These are phyloP conservation scores for Cucumis variabilis DNA, from an alignment of 331 rosid genomes.

Conservation along the genomic window DNA sequence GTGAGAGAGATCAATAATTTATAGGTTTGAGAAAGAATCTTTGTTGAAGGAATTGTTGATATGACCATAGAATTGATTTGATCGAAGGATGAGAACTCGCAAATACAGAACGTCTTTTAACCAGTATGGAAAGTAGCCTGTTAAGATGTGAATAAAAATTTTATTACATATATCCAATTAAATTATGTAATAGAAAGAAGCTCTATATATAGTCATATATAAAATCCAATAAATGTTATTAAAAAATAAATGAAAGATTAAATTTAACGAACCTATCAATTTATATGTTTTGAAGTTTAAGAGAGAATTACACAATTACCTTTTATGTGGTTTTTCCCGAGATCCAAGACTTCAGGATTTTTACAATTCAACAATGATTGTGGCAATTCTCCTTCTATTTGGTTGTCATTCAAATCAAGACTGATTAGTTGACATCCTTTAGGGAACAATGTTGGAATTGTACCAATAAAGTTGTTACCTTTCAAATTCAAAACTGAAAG, in stretches of 20 bases:
- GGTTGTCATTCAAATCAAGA: slow-evolving; percentile 74
- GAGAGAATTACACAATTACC: not conserved
- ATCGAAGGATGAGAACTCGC: slow-evolving; percentile 1
- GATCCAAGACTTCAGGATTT: slow-evolving; percentile 53
- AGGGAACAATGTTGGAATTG: slow-evolving; percentile 65
- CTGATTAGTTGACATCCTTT: slow-evolving; percentile 60
- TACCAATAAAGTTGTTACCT: slow-evolving; percentile 68
- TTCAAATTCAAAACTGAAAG: slow-evolving; percentile 72
- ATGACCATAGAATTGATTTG: slow-evolving; percentile 4
- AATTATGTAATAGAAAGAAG: too few relatives aligned
- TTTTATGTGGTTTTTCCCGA: slow-evolving; percentile 65
- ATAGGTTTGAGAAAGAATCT: not conserved
- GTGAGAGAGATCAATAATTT: not conserved
- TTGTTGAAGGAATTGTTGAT: not conserved
- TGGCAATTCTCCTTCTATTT: slow-evolving; percentile 63
- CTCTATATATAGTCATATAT: too few relatives aligned
- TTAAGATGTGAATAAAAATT: too few relatives aligned
- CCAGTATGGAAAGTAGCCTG: too few relatives aligned
- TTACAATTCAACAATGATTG: slow-evolving; percentile 58
- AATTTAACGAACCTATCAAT: too few relatives aligned
- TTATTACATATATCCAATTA: too few relatives aligned
- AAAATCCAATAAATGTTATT: too few relatives aligned
- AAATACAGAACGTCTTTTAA: not conserved
- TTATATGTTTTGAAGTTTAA: too few relatives aligned
- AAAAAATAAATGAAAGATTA: too few relatives aligned